A percentile compares a stretch with the other conserved stretches of the same genome.
phyloP scores from a whole-genome alignment of 306 rosid species.

The Trichosanthes truncata region DNA sequence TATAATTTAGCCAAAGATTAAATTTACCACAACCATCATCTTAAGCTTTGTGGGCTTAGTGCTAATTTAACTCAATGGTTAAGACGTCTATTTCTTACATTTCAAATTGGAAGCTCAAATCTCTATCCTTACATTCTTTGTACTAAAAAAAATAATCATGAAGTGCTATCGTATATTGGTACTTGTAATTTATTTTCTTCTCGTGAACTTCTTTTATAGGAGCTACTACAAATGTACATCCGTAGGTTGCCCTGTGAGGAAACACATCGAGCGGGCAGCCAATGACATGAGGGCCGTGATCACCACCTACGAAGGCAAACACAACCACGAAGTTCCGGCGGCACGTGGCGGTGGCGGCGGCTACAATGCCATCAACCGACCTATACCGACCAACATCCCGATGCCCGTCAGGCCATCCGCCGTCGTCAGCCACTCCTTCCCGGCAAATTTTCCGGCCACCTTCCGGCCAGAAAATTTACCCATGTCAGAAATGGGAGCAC shows the following conservation, averaged over 20 bases:
- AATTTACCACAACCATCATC: too few relatives aligned
- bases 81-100: too few relatives aligned
- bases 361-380: conserved; percentile 23
- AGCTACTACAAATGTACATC: conserved; percentile 95
- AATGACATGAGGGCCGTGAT: conserved; percentile 72
- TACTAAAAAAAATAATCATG: too few relatives aligned
- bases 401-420: conserved; percentile 45
- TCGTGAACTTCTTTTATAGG: conserved; percentile 31
- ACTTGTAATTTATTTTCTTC: conserved; percentile 1
- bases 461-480: neutral
- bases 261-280: conserved; percentile 89
- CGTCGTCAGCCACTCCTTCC: conserved; percentile 19
- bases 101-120: too few relatives aligned
- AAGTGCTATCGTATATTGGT: neutral
- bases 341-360: conserved; percentile 52
- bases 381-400: conserved; percentile 15
- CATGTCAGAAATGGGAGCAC: neutral
- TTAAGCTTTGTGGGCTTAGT: too few relatives aligned
- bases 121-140: too few relatives aligned
- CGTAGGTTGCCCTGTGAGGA: conserved; percentile 71
- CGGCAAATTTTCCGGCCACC: conserved; percentile 8
- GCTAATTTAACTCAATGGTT: too few relatives aligned
- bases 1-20: too few relatives aligned
- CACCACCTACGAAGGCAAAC: conserved; percentile 95
- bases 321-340: conserved; percentile 87